These are phyloP conservation scores for Globisporangium parvum DNA, from an alignment of 352 stramenopile species.

Conservation along the genomic window DNA sequence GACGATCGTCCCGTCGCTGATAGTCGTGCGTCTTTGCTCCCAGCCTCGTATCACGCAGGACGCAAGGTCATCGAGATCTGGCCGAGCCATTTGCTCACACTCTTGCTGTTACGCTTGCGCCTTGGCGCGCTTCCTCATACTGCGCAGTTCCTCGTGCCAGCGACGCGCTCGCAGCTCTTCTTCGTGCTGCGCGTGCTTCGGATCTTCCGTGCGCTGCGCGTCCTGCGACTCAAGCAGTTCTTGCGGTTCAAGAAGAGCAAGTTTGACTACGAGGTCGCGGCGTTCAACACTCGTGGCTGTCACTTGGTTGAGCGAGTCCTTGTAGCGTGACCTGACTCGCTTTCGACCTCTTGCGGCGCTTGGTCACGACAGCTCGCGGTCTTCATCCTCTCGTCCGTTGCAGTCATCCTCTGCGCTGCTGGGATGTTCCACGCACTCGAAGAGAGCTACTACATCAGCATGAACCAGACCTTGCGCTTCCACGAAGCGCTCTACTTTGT, in stretches of 20 bases:
- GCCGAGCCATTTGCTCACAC: too few relatives aligned
- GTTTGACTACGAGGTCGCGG: constrained; percentile 64
- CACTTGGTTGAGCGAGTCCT: too few relatives aligned
- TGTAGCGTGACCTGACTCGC: neutral
- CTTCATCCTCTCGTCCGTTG: constrained; percentile 58
- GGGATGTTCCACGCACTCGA: constrained; percentile 66
- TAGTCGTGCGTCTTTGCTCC: constrained; percentile 30
- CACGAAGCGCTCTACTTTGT: constrained; percentile 74
- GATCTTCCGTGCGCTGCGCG: constrained; percentile 59
- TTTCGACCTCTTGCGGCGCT: neutral
- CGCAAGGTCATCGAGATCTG: too few relatives aligned
- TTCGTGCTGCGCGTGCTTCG: constrained; percentile 65
- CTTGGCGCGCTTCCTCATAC: neutral
- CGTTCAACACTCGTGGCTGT: too few relatives aligned
- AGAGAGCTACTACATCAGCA: constrained; percentile 31
- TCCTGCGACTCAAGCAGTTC: constrained; percentile 50
- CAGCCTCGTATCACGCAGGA: too few relatives aligned
- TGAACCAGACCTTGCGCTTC: constrained; percentile 32
- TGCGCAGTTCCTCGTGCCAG: constrained; percentile 38
- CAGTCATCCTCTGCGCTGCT: constrained; percentile 55
- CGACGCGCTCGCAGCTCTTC: constrained; percentile 39
- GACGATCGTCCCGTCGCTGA: constrained; percentile 56
- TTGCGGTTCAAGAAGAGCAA: constrained; percentile 57
- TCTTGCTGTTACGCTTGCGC: neutral
- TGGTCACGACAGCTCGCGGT: constrained; percentile 32